These are phyloP conservation scores for Xylaria castorea DNA, from an alignment of 495 filamentous ascomycete genomes.

Conservation along the genomic window DNA sequence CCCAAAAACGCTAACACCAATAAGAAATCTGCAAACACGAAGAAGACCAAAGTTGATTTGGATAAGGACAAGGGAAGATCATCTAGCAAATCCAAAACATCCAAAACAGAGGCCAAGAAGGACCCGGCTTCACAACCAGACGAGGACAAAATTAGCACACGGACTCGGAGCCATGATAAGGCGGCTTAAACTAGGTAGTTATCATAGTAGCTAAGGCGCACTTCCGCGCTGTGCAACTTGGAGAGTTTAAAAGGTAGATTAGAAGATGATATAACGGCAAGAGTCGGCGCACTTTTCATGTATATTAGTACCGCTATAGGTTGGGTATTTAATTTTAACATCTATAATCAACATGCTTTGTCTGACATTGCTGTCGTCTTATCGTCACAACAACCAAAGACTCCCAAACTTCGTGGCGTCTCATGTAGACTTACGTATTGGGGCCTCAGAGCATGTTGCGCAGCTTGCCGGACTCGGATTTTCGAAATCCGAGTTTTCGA, in stretches of 20 bases:
- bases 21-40: background rate
- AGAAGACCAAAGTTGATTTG: background rate
- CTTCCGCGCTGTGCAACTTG: background rate
- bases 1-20: background rate
- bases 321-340: background rate
- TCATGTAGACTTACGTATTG: no score
- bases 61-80: background rate
- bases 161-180: slow-evolving; percentile 23
- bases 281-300: background rate
- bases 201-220: background rate
- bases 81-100: slow-evolving; percentile 8
- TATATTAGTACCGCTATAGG: background rate
- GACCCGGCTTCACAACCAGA: slow-evolving; percentile 29
- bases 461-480: background rate
- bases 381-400: background rate
- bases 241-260: background rate
- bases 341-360: background rate
- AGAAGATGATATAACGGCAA: background rate
- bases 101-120: slow-evolving; percentile 23
- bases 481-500: background rate
- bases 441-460: background rate
- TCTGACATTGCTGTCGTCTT: no score
- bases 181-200: background rate
- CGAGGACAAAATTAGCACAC: slow-evolving; percentile 24
- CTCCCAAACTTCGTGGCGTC: background rate